These are phyloP conservation scores for Trichoderma sp. DNA, from an alignment of 2,329 filamentous ascomycete genomes.

Conservation along the genomic window DNA sequence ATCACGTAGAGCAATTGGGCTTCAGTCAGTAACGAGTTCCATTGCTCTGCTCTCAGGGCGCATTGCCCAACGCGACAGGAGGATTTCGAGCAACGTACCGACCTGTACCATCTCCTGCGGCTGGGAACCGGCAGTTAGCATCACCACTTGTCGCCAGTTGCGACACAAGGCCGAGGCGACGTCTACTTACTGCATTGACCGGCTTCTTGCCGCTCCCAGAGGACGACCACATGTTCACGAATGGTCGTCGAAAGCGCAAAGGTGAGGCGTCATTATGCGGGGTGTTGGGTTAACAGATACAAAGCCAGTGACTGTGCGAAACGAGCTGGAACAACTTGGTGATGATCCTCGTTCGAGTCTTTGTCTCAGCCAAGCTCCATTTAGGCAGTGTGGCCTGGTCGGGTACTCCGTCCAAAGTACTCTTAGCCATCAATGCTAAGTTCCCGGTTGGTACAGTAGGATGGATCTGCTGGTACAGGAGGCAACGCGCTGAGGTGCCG, in stretches of 20 bases:
- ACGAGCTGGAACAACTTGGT: not conserved
- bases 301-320: not conserved
- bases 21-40: constrained; percentile 31
- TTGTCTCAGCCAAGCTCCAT: constrained; percentile 19
- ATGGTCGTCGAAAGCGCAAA: constrained; percentile 31
- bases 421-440: not conserved
- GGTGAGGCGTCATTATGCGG: constrained; percentile 36
- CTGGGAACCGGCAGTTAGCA: constrained; percentile 39
- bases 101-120: constrained; percentile 99
- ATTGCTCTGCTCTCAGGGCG: constrained; percentile 19
- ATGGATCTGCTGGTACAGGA: not conserved
- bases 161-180: constrained; percentile 19
- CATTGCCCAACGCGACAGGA: not conserved
- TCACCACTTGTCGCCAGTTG: constrained; percentile 24
- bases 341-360: constrained; percentile 11
- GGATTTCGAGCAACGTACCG: constrained; percentile 60
- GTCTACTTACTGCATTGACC: constrained; percentile 64
- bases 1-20: constrained; percentile 26
- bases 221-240: constrained; percentile 62
- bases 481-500: constrained; percentile 5
- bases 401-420: not conserved
- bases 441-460: not conserved
- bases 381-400: not conserved
- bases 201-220: constrained; percentile 69
- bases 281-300: constrained; percentile 9